A percentile compares a stretch with the other conserved stretches of the same genome.
These are phyloP conservation scores for Candida ascalaphidarum DNA, from an alignment of 805 yeast genomes.

Conservation along the genomic window DNA sequence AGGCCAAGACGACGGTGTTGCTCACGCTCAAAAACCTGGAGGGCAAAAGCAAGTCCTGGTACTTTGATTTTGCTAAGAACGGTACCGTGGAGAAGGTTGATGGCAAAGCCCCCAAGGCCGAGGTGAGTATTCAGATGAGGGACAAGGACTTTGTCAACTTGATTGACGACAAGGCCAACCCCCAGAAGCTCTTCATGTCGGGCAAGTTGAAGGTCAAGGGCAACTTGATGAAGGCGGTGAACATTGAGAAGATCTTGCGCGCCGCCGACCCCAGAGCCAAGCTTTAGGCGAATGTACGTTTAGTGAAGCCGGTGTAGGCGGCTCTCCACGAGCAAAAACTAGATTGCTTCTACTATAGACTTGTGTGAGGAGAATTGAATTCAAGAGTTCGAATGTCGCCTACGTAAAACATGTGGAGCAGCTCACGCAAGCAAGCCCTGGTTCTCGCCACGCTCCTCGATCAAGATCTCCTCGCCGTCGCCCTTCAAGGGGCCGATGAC, in stretches of 20 bases:
- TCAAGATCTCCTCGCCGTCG: constrained; percentile 1
- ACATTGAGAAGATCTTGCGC: constrained; percentile 62
- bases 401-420: too few relatives aligned
- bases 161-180: constrained; percentile 71
- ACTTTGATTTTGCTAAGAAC: constrained; percentile 54
- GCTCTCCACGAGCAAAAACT: too few relatives aligned
- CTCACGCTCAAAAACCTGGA: constrained; percentile 61
- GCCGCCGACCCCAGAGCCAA: constrained; percentile 35
- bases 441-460: too few relatives aligned
- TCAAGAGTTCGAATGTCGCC: too few relatives aligned
- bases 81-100: constrained; percentile 39
- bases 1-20: constrained; percentile 54
- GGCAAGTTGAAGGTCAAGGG: constrained; percentile 86
- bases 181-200: constrained; percentile 75
- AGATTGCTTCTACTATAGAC: too few relatives aligned
- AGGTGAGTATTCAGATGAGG: constrained; percentile 54
- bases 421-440: too few relatives aligned
- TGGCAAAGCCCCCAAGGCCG: constrained; percentile 43
- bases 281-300: constrained; percentile 13
- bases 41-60: constrained; percentile 55
- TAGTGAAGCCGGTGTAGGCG: constrained; percentile 1
- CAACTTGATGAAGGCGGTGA: constrained; percentile 84
- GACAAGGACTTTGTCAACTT: constrained; percentile 68
- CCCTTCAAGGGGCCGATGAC: constrained; percentile 22
- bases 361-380: too few relatives aligned